Evolutionary conservation across 2,329 filamentous ascomycete species (phyloP).

Genomic region (Microsporum ferrugineum): DNA sequence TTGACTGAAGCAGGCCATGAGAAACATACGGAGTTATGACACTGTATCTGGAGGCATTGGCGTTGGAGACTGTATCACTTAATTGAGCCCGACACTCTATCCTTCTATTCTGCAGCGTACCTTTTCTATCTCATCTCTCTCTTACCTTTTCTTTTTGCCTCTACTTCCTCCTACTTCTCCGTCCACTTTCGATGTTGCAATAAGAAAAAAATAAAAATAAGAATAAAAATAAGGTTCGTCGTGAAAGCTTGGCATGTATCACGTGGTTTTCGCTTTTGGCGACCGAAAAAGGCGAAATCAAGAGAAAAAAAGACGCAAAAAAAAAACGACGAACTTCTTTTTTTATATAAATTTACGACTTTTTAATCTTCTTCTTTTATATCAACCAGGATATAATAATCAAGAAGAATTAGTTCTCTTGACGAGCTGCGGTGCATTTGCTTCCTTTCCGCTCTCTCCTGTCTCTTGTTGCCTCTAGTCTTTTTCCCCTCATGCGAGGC

Average conservation of each 20-base stretch:
- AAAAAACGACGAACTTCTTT: neutral
- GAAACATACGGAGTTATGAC: neutral
- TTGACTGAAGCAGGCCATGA: neutral
- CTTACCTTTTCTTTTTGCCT: neutral
- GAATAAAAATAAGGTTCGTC: conserved; percentile 2
- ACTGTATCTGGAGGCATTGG: neutral
- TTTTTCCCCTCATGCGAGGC: neutral
- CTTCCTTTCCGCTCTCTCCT: neutral
- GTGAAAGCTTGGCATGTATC: neutral
- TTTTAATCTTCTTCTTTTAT: neutral
- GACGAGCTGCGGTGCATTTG: neutral
- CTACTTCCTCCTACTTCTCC: neutral
- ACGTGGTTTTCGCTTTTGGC: neutral
- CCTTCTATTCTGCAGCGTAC: no score
- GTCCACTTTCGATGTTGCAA: neutral
- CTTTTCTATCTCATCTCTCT: neutral
- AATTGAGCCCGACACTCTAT: neutral
- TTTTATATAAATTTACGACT: neutral
- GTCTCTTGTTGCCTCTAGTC: neutral
- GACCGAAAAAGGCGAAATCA: neutral
- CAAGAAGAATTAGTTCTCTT: neutral
- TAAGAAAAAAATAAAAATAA: neutral
- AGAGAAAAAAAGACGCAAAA: neutral
- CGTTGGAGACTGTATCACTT: neutral
- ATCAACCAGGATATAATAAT: neutral